Evolutionary conservation across 257 asterid genomes (phyloP).

Genomic region (Phtheirospermum japonicum): DNA sequence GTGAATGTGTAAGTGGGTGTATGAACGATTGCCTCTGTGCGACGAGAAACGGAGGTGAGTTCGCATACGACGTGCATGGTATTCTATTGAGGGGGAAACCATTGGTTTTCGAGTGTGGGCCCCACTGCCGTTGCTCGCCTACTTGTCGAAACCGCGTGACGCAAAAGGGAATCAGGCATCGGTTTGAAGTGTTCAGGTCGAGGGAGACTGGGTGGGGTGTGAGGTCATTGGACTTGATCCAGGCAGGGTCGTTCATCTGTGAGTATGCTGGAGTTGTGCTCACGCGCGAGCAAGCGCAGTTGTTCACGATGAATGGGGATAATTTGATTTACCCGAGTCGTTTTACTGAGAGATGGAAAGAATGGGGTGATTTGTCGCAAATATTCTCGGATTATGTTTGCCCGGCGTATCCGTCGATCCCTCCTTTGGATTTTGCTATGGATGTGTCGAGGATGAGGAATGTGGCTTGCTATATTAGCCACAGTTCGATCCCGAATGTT

Average conservation of each 20-base stretch:
- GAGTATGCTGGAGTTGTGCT: constrained; percentile 88
- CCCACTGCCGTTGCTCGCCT: constrained; percentile 67
- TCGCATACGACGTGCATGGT: constrained; percentile 65
- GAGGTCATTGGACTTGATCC: constrained; percentile 81
- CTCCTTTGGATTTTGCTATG: constrained; percentile 84
- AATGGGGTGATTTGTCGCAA: constrained; percentile 78
- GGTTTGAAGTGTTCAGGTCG: constrained; percentile 84
- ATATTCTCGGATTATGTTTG: constrained; percentile 53
- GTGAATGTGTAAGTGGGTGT: constrained; percentile 65
- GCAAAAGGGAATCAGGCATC: constrained; percentile 69
- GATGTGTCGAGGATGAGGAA: constrained; percentile 89
- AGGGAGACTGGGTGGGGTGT: constrained; percentile 95
- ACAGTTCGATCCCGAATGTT: constrained; percentile 67
- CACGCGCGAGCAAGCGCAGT: constrained; percentile 68
- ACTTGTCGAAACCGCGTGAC: constrained; percentile 73
- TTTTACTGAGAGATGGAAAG: constrained; percentile 74
- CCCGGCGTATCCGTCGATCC: constrained; percentile 57
- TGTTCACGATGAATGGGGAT: constrained; percentile 87
- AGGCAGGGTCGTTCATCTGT: constrained; percentile 87
- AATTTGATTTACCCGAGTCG: constrained; percentile 67
- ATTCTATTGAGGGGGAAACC: constrained; percentile 79
- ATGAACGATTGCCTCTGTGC: constrained; percentile 60
- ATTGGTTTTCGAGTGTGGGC: constrained; percentile 79
- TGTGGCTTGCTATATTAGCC: constrained; percentile 85
- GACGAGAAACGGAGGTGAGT: constrained; percentile 68